Evolutionary conservation across 2,329 filamentous ascomycete genomes (phyloP), one percentile per base, ranked within the genome.

Genomic region (Daldinia eschscholtzii): DNA sequence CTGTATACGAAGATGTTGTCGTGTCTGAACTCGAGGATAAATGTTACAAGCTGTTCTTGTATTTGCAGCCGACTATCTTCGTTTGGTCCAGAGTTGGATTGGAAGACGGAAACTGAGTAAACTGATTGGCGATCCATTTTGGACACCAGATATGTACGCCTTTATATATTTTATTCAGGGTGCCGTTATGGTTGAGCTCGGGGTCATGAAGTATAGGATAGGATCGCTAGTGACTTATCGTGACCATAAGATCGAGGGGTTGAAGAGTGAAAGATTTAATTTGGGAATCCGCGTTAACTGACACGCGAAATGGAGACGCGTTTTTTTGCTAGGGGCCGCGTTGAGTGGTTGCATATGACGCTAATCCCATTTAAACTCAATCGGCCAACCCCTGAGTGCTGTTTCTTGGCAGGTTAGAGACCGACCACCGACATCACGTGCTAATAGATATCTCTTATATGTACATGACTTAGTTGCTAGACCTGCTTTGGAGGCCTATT

Each of bases 1-100:
- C 96, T 97, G 87, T 98, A 99, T 76, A 98, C 90, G 82, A 97
- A 98, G 77, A 91, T 88, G 81, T 97, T 97, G 81, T 98, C 95
- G 46, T 98, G 88, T 77, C 95, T 90, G 79, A 98, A 99, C 74
- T 95, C 93, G 65, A 98, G 89, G 72, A 99, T 91, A 80, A 99
- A 99, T 68, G 93, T 91, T 77, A 96, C 90, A 68, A 99, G 88
- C 78, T 93, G 90, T 66, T 88, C 87, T 79, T 96, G 93, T 57
- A 94, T 85, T 77, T 93, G 89, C 28, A 88, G 85, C 65, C 91
- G 87, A 64, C 88, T 91, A 77, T 94, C 92, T 72, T 91, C 88
- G 67, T 84, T 87, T 44, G 89, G 87, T 75, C 89, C 88, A 70
- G 87, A 87, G 73, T 87, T 89, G 64, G 90, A 86, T 73, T 89